Base-by-base conservation (phyloP, 2,329 filamentous ascomycete species). In the Ophiostoma montium region DNA sequence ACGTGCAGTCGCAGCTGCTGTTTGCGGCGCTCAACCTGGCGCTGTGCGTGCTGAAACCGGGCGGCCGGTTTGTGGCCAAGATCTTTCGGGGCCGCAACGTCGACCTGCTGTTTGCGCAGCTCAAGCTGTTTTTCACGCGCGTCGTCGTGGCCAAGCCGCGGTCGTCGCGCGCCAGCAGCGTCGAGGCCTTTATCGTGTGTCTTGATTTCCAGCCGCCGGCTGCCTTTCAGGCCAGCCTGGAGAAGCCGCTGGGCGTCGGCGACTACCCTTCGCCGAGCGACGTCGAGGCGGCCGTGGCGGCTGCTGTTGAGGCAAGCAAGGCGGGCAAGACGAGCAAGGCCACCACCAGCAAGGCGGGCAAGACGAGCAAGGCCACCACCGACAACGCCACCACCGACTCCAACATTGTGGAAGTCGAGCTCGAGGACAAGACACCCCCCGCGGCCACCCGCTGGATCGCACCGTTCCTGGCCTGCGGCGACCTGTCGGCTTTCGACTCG, bases 181-280 rank as follows among this genome's bases (percentile, higher is more conserved):
- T 98, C 18, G 92, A 98, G 64, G 90, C 92, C 0, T 98, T 98
- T 58, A 86, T 98, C 43, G 90, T 98, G 15, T 95, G 92, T 63
- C 76, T 94, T 58, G 86, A 88, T 53, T 98, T 96, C 62, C 72
- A 75, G 19, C 89, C 87, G 3, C 89, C 90, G 0, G 66, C 70
- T 13, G 84, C 84, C 0, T 92, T 88, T 66, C 75, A 74, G 42
- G 80, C 85, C 4, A 88, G 81, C 58, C 67, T 92, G 4, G 82
- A 88, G 58, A 78, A 82, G 57, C 85, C 85, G 2, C 67, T 92
- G 1, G 84, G 84, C 1, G 12, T 16, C 16, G 63, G 65, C 46
- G 64, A 69, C 49, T 46, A 46, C 43, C 31, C 31, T 13, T 42
- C 39, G n/a, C 39, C 15, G 15, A 23, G 21, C 21, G 31, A 46